Evolutionary conservation across 495 filamentous ascomycete species (phyloP).

Genomic region (Annulohypoxylon stygium): DNA sequence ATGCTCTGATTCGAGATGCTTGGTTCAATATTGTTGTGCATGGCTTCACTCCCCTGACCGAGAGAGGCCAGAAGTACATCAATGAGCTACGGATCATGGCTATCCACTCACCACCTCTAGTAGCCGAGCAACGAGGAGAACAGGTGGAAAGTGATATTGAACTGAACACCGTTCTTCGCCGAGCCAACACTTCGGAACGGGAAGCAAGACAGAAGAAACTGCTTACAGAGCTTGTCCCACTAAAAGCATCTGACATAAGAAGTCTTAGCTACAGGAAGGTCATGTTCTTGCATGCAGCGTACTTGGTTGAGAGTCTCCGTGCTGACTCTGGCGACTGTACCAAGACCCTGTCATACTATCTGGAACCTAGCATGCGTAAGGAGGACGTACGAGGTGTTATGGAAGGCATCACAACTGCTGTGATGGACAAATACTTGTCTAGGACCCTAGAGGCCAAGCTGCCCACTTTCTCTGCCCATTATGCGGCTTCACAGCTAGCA

Average conservation of each 20-base stretch:
- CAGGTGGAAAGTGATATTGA: constrained; percentile 95
- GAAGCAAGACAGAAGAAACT: constrained; percentile 82
- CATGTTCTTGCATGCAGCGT: constrained; percentile 90
- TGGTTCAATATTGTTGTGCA: constrained; percentile 98
- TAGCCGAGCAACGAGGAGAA: constrained; percentile 85
- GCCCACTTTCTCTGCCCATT: constrained; percentile 83
- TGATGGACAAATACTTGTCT: constrained; percentile 78
- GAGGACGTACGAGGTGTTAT: constrained; percentile 87
- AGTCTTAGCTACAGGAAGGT: constrained; percentile 84
- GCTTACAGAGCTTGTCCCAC: constrained; percentile 77
- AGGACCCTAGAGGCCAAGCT: constrained; percentile 76
- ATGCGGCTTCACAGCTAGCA: constrained; percentile 88
- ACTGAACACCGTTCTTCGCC: constrained; percentile 88
- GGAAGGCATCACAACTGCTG: constrained; percentile 80
- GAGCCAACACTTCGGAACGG: constrained; percentile 82
- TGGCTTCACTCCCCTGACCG: constrained; percentile 81
- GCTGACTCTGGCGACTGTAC: constrained; percentile 88
- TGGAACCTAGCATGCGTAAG: constrained; percentile 85
- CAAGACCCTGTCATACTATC: constrained; percentile 87
- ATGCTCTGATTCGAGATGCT: constrained; percentile 83
- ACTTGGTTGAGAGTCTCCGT: constrained; percentile 86
- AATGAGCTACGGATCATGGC: constrained; percentile 85
- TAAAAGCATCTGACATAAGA: constrained; percentile 80
- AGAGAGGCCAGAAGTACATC: constrained; percentile 72
- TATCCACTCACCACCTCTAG: constrained; percentile 83